These are phyloP conservation scores for Candida corydali DNA, from an alignment of 805 yeast genomes.

Conservation along the genomic window DNA sequence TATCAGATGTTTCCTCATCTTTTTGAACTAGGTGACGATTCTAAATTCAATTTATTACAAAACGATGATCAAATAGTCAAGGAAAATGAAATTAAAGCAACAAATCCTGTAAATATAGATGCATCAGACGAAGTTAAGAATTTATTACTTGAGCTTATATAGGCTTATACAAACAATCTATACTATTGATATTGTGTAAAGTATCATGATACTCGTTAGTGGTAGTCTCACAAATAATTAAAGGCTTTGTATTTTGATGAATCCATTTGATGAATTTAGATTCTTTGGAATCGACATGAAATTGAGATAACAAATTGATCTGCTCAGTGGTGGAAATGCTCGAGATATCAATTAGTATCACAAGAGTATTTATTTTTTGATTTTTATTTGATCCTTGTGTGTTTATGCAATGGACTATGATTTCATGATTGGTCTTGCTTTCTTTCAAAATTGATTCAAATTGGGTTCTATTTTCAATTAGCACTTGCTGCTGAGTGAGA, in stretches of 20 bases:
- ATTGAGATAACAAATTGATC: neutral
- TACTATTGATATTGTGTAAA: slow-evolving; percentile 3
- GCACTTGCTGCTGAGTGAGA: slow-evolving; percentile 6
- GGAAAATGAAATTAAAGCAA: slow-evolving; percentile 11
- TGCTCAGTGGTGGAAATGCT: neutral
- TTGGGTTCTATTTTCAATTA: slow-evolving; percentile 5
- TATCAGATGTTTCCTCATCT: slow-evolving; percentile 62
- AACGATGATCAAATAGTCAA: slow-evolving; percentile 48
- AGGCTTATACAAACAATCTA: slow-evolving; percentile 18
- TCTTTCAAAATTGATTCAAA: slow-evolving; percentile 4
- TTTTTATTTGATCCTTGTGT: neutral
- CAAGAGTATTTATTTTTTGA: neutral
- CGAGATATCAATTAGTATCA: slow-evolving; percentile 5
- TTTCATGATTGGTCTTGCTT: neutral
- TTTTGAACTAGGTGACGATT: slow-evolving; percentile 61
- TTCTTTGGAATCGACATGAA: neutral
- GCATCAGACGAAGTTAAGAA: slow-evolving; percentile 66
- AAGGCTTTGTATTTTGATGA: neutral
- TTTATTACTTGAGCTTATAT: slow-evolving; percentile 65
- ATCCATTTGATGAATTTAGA: neutral
- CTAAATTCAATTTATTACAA: slow-evolving; percentile 48
- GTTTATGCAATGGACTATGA: slow-evolving; percentile 5
- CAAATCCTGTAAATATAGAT: slow-evolving; percentile 41
- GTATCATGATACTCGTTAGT: slow-evolving; percentile 1
- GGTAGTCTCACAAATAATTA: neutral